These are phyloP conservation scores for Phellopilus nigrolimitatus DNA, from an alignment of 1,284 basidiomycete species.

Conservation along the genomic window DNA sequence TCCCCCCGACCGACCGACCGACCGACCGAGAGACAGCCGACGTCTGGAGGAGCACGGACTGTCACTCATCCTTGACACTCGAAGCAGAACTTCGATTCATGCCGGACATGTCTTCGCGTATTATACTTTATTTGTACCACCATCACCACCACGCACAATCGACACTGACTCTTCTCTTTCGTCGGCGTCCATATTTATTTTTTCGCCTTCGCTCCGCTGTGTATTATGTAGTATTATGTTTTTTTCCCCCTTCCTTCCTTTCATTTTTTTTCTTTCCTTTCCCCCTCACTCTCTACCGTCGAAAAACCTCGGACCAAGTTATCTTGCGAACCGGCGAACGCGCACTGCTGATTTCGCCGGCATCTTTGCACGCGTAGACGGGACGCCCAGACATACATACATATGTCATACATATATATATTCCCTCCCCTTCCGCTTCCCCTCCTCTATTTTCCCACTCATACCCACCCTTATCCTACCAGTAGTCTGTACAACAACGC, in stretches of 20 bases:
- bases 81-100: background rate
- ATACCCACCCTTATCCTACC: too few species aligned
- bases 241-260: background rate
- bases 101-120: slow-evolving; percentile 11
- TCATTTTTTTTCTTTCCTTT: background rate
- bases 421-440: too few species aligned
- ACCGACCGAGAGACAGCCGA: background rate
- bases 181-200: background rate
- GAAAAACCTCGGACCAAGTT: slow-evolving; percentile 9
- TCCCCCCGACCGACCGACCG: background rate
- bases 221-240: slow-evolving; percentile 9
- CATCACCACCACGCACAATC: slow-evolving; percentile 5
- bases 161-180: background rate
- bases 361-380: slow-evolving; percentile 3
- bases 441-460: too few species aligned
- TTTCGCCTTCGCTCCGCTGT: background rate
- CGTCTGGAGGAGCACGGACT: too few species aligned
- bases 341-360: background rate
- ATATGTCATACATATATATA: too few species aligned
- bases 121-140: background rate
- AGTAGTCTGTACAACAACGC: too few species aligned
- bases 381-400: too few species aligned
- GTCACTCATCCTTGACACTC: background rate
- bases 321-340: slow-evolving; percentile 2
- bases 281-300: background rate